These are phyloP conservation scores for Closterium sp. DNA, from an alignment of 139 green algal species.

Conservation along the genomic window DNA sequence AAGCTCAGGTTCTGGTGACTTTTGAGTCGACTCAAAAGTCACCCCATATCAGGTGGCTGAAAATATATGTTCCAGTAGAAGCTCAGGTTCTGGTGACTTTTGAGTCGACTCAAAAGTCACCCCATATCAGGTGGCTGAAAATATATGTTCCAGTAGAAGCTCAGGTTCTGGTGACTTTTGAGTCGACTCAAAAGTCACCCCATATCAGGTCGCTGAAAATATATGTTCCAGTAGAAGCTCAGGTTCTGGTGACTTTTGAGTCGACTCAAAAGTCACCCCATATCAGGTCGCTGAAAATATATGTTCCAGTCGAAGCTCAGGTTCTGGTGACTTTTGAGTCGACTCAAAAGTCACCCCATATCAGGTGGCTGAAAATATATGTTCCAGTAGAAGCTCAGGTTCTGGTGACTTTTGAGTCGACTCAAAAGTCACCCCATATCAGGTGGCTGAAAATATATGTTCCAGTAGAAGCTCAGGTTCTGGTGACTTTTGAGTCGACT, in stretches of 20 bases:
- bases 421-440: no score
- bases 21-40: no score
- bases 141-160: slow-evolving; percentile 76
- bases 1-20: slow-evolving; percentile 83
- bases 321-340: slow-evolving; percentile 72
- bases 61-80: slow-evolving; percentile 76
- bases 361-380: no score
- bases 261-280: no score
- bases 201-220: no score
- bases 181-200: no score
- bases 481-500: slow-evolving; percentile 54
- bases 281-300: no score
- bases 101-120: no score
- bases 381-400: slow-evolving; percentile 85
- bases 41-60: no score
- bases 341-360: no score
- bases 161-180: slow-evolving; percentile 76
- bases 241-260: slow-evolving; percentile 75
- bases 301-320: slow-evolving; percentile 80
- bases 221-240: slow-evolving; percentile 77
- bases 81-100: slow-evolving; percentile 76
- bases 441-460: slow-evolving; percentile 4
- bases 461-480: slow-evolving; percentile 87
- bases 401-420: slow-evolving; percentile 63
- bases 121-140: no score